These are phyloP conservation scores for Veloporphyrellus conicus DNA, from an alignment of 1,284 basidiomycete species.

Conservation along the genomic window DNA sequence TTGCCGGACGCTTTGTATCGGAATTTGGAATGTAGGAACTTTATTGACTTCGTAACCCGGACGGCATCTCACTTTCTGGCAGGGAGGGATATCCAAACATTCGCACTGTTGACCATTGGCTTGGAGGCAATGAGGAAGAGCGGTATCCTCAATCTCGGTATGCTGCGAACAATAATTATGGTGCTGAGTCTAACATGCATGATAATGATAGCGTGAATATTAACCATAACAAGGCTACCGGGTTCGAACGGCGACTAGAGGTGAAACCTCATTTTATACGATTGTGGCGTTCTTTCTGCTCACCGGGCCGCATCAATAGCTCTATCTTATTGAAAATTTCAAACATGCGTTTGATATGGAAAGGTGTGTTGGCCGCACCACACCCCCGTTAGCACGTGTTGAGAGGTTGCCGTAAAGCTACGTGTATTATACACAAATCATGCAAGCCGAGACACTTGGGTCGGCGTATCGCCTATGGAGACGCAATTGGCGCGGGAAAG, in stretches of 20 bases:
- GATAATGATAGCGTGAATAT: slow-evolving; percentile 51
- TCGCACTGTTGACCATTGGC: slow-evolving; percentile 81
- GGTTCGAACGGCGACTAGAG: slow-evolving; percentile 84
- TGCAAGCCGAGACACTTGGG: slow-evolving; percentile 77
- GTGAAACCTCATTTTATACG: slow-evolving; percentile 34
- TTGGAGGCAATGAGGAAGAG: slow-evolving; percentile 64
- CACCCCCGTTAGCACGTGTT: background rate
- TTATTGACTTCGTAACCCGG: background rate
- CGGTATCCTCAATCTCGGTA: slow-evolving; percentile 84
- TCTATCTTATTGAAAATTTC: slow-evolving; percentile 88
- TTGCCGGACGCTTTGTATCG: slow-evolving; percentile 84
- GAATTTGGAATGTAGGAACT: slow-evolving; percentile 75
- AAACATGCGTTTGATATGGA: slow-evolving; percentile 85
- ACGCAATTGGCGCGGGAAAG: slow-evolving; percentile 69
- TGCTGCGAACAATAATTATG: slow-evolving; percentile 31
- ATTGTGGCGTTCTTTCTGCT: slow-evolving; percentile 4
- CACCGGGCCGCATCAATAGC: slow-evolving; percentile 34
- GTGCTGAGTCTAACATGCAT: slow-evolving; percentile 2
- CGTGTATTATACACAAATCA: slow-evolving; percentile 76
- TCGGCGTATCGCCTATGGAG: slow-evolving; percentile 77
- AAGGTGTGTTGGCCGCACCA: slow-evolving; percentile 41
- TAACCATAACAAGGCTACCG: slow-evolving; percentile 87
- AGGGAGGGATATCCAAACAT: slow-evolving; percentile 83
- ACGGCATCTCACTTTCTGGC: slow-evolving; percentile 4
- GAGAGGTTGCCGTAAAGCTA: slow-evolving; percentile 42